These are phyloP conservation scores for Zygosaccharomyces pseudobailii DNA, from an alignment of 1,139 yeast species.

Conservation along the genomic window DNA sequence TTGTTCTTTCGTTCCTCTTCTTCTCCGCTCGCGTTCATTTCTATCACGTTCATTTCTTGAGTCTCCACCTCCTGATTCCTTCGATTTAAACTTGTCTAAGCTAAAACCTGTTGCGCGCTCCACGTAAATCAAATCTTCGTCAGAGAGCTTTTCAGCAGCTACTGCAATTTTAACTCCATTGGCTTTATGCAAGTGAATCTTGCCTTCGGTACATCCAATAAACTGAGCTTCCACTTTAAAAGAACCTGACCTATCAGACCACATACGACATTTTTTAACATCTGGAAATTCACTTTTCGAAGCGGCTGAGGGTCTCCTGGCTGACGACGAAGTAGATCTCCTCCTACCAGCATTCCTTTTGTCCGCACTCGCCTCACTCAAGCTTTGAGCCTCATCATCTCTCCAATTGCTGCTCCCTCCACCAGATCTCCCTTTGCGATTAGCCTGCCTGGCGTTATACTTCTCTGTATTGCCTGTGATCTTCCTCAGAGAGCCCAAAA, in stretches of 20 bases:
- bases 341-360: constrained; percentile 18
- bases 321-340: constrained; percentile 25
- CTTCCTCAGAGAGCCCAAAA: constrained; percentile 25
- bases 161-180: constrained; percentile 98
- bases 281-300: constrained; percentile 55
- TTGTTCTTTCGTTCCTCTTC: constrained; percentile 35
- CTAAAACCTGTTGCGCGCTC: constrained; percentile 84
- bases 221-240: constrained; percentile 97
- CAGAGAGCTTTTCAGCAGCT: constrained; percentile 75
- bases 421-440: constrained; percentile 1
- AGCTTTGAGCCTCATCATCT: constrained; percentile 29
- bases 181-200: constrained; percentile 85
- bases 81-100: constrained; percentile 50
- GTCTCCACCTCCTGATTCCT: constrained; percentile 14
- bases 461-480: constrained; percentile 16
- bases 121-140: constrained; percentile 85
- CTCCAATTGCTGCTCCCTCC: constrained; percentile 25
- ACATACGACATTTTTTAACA: constrained; percentile 77
- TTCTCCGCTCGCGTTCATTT: constrained; percentile 4
- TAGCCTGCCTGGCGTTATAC: constrained; percentile 19
- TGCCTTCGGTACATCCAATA: constrained; percentile 92
- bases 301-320: constrained; percentile 25
- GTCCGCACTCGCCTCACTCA: constrained; percentile 13
- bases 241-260: constrained; percentile 94
- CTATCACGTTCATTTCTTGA: constrained; percentile 35